Evolutionary conservation across 768 basidiomycete species (phyloP), one percentile per base, ranked within the genome.

Genomic region (Antrodiella citrinella): DNA sequence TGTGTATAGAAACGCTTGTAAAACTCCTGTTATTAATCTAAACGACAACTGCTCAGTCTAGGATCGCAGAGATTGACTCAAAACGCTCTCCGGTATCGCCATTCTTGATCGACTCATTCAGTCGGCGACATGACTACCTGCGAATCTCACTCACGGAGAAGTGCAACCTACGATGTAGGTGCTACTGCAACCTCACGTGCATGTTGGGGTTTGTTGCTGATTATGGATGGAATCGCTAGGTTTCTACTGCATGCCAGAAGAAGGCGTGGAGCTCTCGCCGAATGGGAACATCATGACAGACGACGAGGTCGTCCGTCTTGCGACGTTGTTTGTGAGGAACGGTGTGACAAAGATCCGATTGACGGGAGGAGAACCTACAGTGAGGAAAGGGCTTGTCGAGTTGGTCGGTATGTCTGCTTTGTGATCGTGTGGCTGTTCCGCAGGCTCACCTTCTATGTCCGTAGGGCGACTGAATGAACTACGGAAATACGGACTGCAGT

Each of bases 161-260:
- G 52, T 94, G 91, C 67, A 94, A 93, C 69, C 70, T 94, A 50
- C 77, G 91, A 67, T 93, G 91, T 86, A 54, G 35, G 70, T 62
- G 21, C 18, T 18, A 23, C 35, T 38, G 21, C 30, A 30, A 19
- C 22, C 12, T 24, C 22, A 38, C 38, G 9, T 24, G 13, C 41
- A 39, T 48, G 22, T 47, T 48, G 47, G 45, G 13, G 50, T 10
- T 44, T 35, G 15, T 25, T 12, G 23, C 69, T 26, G 38, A 9
- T 49, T 26, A 59, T 40, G 20, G 42, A 40, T 9, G 12, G 42
- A 11, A 54, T 30, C 40, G 22, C 56, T 54, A 93, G 88, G 90
- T 57, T 91, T 91, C 59, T 94, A 94, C 62, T 93, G 90, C 60
- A 94, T 93, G 91, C 91, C 90, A 2, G 78, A 74, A 47, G 81